Evolutionary conservation across 306 rosid genomes (phyloP).

Genomic region (Fragaria ananassa): DNA sequence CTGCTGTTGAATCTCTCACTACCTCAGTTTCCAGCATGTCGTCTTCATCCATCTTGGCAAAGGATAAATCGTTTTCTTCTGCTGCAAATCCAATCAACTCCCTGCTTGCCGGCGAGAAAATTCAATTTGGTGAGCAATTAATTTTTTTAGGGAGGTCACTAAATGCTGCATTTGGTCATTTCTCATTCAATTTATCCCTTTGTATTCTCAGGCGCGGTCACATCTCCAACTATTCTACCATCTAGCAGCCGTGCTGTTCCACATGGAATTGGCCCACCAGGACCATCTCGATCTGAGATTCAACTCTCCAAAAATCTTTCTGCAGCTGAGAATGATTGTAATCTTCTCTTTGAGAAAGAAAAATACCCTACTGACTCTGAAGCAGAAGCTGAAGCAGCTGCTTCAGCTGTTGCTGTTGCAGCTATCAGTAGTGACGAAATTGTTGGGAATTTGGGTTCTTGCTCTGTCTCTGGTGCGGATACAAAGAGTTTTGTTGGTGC

Average conservation of each 20-base stretch:
- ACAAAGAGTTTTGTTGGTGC: conserved; percentile 51
- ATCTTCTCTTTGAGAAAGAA: conserved; percentile 69
- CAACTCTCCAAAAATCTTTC: conserved; percentile 57
- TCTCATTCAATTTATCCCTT: conserved; percentile 13
- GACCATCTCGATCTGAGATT: conserved; percentile 58
- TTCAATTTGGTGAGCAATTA: conserved; percentile 84
- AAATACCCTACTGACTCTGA: conserved; percentile 65
- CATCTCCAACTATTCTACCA: conserved; percentile 87
- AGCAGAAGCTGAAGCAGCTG: conserved; percentile 95
- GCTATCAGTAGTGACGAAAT: conserved; percentile 86
- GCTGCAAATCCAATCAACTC: conserved; percentile 75
- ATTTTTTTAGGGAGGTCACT: neutral
- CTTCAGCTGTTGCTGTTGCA: conserved; percentile 97
- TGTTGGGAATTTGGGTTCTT: conserved; percentile 56
- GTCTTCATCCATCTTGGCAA: conserved; percentile 65
- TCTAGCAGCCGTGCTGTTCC: conserved; percentile 50
- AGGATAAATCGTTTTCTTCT: conserved; percentile 66
- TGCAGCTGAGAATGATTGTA: conserved; percentile 62
- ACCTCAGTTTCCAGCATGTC: conserved; percentile 55
- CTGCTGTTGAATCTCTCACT: conserved; percentile 52
- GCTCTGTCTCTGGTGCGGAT: conserved; percentile 61
- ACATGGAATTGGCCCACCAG: conserved; percentile 68
- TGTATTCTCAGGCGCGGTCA: conserved; percentile 74
- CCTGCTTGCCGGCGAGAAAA: conserved; percentile 95
- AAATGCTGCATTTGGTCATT: conserved; percentile 17